Evolutionary conservation across 2,329 filamentous ascomycete genomes (phyloP).

Genomic region (Iodosphaeria phyllophila): DNA sequence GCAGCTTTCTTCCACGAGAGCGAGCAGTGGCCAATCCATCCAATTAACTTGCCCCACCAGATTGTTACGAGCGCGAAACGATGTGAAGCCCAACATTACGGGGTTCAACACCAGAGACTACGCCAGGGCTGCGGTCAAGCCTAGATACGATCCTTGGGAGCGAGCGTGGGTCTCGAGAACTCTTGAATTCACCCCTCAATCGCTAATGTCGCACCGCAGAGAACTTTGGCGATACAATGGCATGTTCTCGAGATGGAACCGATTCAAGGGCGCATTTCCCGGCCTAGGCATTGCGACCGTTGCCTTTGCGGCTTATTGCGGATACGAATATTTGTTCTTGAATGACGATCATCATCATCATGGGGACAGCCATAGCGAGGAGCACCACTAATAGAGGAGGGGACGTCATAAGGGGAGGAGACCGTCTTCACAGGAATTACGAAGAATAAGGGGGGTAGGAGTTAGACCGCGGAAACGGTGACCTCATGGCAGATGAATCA

Average conservation of each 20-base stretch:
- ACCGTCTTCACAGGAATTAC: too few species aligned
- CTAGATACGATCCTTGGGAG: constrained; percentile 49
- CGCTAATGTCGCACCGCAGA: constrained; percentile 26
- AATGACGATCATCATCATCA: constrained; percentile 51
- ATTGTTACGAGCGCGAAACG: constrained; percentile 31
- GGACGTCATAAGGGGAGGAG: too few species aligned
- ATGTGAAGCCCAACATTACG: constrained; percentile 57
- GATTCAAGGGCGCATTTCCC: constrained; percentile 73
- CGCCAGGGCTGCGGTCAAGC: constrained; percentile 47
- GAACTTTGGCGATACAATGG: constrained; percentile 92
- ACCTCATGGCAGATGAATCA: too few species aligned
- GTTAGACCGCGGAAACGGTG: too few species aligned
- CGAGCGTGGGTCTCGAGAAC: constrained; percentile 28
- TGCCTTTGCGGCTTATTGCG: constrained; percentile 78
- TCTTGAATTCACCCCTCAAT: neutral
- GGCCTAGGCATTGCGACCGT: constrained; percentile 85
- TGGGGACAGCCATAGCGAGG: constrained; percentile 31
- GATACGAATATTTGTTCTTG: constrained; percentile 76
- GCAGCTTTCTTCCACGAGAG: constrained; percentile 1
- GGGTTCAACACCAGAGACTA: constrained; percentile 80
- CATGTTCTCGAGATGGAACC: constrained; percentile 72
- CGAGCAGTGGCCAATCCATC: constrained; percentile 3
- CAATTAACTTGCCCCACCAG: constrained; percentile 12
- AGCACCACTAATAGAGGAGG: constrained; percentile 40
- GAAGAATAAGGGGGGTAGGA: too few species aligned